These are phyloP conservation scores for Pistacia vera DNA, from an alignment of 345 rosid species.

Conservation along the genomic window DNA sequence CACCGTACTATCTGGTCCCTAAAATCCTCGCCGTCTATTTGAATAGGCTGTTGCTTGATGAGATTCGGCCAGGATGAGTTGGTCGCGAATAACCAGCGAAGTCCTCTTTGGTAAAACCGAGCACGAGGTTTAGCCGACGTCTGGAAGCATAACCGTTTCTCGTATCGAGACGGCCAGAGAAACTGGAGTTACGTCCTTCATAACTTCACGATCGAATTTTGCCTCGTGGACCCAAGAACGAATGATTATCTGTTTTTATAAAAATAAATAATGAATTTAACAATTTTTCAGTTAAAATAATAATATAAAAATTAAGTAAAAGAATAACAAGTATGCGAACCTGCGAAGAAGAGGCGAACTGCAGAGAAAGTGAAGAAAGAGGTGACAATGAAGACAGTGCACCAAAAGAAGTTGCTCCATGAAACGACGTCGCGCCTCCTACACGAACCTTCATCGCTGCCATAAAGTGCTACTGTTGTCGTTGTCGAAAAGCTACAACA, in stretches of 20 bases:
- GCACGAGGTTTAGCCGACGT: no score
- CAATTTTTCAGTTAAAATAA: background rate
- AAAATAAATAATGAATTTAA: background rate
- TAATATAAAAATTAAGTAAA: background rate
- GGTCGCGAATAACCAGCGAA: constrained; percentile 48
- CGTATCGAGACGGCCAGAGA: constrained; percentile 31
- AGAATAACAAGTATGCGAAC: constrained; percentile 20
- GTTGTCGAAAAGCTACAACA: constrained; percentile 13
- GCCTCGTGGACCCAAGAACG: constrained; percentile 51
- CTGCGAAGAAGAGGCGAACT: constrained; percentile 48
- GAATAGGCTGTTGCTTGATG: constrained; percentile 33
- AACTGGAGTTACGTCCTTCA: constrained; percentile 28
- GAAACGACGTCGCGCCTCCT: constrained; percentile 46
- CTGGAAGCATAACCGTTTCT: constrained; percentile 64
- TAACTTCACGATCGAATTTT: constrained; percentile 34
- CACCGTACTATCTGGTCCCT: constrained; percentile 65
- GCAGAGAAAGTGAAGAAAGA: constrained; percentile 48
- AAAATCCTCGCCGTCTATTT: constrained; percentile 33
- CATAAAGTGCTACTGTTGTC: constrained; percentile 4
- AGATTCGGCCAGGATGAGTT: constrained; percentile 31
- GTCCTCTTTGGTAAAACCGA: constrained; percentile 51
- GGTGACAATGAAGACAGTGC: constrained; percentile 50
- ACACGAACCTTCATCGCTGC: constrained; percentile 41
- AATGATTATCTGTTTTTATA: constrained; percentile 45
- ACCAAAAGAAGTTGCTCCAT: constrained; percentile 61